phyloP scores from a whole-genome alignment of 2,329 filamentous ascomycete species.

The Esteya vermicola region DNA sequence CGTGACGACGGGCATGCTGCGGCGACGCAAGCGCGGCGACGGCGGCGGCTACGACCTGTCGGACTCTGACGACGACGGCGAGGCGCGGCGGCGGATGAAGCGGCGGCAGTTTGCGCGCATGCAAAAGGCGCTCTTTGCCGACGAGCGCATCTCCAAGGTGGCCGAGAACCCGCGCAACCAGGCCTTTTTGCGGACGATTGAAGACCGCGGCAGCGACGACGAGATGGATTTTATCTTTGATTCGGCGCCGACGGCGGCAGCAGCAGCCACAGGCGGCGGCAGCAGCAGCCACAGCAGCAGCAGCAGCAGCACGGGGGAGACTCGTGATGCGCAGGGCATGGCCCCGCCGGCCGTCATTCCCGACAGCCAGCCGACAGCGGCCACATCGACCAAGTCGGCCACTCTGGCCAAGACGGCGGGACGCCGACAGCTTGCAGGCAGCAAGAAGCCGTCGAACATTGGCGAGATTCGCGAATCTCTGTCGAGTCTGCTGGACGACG shows the following conservation, averaged over 20 bases:
- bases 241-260: conserved; percentile 15
- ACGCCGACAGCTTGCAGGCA: conserved; percentile 28
- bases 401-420: too few species aligned
- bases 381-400: too few species aligned
- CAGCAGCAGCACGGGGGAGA: not conserved
- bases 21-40: conserved; percentile 68
- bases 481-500: conserved; percentile 66
- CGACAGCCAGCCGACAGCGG: conserved; percentile 7
- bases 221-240: conserved; percentile 55
- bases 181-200: conserved; percentile 81
- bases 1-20: conserved; percentile 75
- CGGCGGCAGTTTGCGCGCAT: conserved; percentile 81
- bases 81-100: conserved; percentile 65
- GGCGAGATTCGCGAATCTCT: conserved; percentile 73
- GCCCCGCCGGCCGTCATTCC: conserved; percentile 6
- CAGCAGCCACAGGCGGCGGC: conserved; percentile 22
- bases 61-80: conserved; percentile 79
- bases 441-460: conserved; percentile 57
- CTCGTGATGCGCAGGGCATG: too few species aligned
- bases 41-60: conserved; percentile 74
- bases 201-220: conserved; percentile 64
- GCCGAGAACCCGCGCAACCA: conserved; percentile 78
- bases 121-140: conserved; percentile 73
- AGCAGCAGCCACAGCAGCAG: not conserved
- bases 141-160: conserved; percentile 83